Conservation (phyloP, 352 stramenopile species). For the Vaucheria bursata region DNA sequence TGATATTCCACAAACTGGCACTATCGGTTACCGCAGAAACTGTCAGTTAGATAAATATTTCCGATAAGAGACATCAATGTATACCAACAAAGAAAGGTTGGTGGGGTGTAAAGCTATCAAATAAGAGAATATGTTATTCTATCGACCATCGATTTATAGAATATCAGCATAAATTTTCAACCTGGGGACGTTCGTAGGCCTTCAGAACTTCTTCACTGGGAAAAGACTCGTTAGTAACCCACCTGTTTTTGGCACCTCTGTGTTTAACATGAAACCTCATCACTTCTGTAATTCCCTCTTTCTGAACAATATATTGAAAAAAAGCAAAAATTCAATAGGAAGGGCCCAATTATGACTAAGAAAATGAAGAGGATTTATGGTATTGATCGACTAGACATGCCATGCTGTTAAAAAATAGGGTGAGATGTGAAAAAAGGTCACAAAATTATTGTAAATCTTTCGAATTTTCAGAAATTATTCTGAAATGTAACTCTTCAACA, state of each 20-base stretch:
- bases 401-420: neutral
- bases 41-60: neutral
- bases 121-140: too few species aligned
- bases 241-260: conserved; percentile 71
- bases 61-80: too few species aligned
- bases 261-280: conserved; percentile 82
- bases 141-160: too few species aligned
- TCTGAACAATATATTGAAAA: too few species aligned
- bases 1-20: neutral
- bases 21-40: neutral
- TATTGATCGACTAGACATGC: neutral
- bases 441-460: too few species aligned
- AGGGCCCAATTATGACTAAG: neutral
- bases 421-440: too few species aligned
- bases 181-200: conserved; percentile 82
- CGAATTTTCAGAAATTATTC: too few species aligned
- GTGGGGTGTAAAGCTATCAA: too few species aligned
- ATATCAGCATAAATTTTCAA: conserved; percentile 45
- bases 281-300: conserved; percentile 53
- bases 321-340: neutral
- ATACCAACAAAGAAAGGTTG: too few species aligned
- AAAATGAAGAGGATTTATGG: neutral
- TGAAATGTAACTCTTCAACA: too few species aligned
- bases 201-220: conserved; percentile 77
- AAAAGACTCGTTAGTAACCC: conserved; percentile 83